Evolutionary conservation across 768 basidiomycete species (phyloP), one percentile per base, ranked within the genome.

Genomic region (Termitomyces eurrhizus): DNA sequence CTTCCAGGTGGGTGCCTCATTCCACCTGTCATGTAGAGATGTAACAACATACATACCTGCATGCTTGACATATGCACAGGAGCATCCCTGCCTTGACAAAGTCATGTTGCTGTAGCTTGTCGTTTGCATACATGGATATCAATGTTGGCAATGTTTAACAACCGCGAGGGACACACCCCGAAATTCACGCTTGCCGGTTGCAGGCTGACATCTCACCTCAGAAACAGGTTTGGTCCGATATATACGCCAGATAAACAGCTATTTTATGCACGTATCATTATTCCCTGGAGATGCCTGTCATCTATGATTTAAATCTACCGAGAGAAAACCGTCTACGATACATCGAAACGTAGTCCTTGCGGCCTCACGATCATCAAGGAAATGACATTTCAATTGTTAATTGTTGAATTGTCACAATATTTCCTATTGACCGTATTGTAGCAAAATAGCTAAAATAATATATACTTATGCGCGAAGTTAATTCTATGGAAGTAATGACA

Each of bases 381-480:
- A 58, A 29, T 33, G 50, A 56, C 26, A n/a, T 42, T 7, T 42
- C 21, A 0, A 4, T 11, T 11, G n/a, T 52, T 33, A 44, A 60
- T 63, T 33, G 42, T 42, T 9, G 21, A n/a, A 16, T 36, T 48
- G 32, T 14, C 52, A 45, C 53, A 36, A 13, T 39, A 3, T 7
- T 26, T n/a, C 55, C 54, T 49, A 60, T 59, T 60, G 46, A 16
- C n/a, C 48, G 11, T 26, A 59, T 46, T 59, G 36, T 59, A 49
- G 45, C 7, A 13, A 52, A 12, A 44, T 50, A 55, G 13, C 4
- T 53, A 26, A 2, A 46, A 36, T 18, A 24, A 36, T 42, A 21
- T 21, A 54, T 36, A 60, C 21, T 21, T 52, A 44, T 39, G 16
- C 12, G 53, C 46, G 52, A 60, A 49, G 35, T 55, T 37, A 49